Conservation (phyloP, 805 yeast genomes). For the Nakazawaea wickerhamii region DNA sequence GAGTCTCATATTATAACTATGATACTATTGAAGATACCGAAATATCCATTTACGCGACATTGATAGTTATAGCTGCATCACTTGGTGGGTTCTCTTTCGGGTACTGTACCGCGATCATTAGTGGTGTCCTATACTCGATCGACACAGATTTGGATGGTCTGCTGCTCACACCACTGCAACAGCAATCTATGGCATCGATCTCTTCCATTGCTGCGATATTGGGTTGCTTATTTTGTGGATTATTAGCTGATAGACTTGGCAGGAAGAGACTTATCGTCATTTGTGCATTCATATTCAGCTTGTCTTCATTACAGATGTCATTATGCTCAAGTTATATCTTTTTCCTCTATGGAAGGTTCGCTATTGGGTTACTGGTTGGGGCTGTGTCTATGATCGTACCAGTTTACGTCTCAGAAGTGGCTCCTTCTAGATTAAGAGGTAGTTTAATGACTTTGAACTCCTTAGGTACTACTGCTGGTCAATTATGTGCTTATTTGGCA, state of each 20-base stretch:
- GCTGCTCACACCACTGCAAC: conserved; percentile 28
- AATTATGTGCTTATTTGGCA: conserved; percentile 36
- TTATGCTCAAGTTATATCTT: conserved; percentile 33
- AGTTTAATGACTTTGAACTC: conserved; percentile 33
- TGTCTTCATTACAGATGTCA: conserved; percentile 35
- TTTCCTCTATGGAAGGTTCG: conserved; percentile 48
- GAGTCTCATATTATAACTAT: conserved; percentile 10
- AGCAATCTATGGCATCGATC: conserved; percentile 37
- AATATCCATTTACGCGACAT: conserved; percentile 13
- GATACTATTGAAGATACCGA: conserved; percentile 14
- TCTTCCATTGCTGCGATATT: conserved; percentile 51
- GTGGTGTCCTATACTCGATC: conserved; percentile 49
- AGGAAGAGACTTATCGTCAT: conserved; percentile 31
- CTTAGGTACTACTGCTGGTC: conserved; percentile 45
- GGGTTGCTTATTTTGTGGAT: conserved; percentile 47
- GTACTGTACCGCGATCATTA: conserved; percentile 60
- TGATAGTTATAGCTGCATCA: conserved; percentile 21
- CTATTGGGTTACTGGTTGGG: conserved; percentile 72
- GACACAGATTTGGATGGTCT: conserved; percentile 32
- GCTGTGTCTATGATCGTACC: conserved; percentile 66
- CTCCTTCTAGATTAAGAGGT: conserved; percentile 37
- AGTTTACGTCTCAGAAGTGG: conserved; percentile 47
- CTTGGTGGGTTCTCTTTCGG: conserved; percentile 35
- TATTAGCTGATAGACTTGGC: conserved; percentile 46
- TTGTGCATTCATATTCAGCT: conserved; percentile 32